Conservation (phyloP, 148 eudicot genomes). For the Persicaria maculosa region DNA sequence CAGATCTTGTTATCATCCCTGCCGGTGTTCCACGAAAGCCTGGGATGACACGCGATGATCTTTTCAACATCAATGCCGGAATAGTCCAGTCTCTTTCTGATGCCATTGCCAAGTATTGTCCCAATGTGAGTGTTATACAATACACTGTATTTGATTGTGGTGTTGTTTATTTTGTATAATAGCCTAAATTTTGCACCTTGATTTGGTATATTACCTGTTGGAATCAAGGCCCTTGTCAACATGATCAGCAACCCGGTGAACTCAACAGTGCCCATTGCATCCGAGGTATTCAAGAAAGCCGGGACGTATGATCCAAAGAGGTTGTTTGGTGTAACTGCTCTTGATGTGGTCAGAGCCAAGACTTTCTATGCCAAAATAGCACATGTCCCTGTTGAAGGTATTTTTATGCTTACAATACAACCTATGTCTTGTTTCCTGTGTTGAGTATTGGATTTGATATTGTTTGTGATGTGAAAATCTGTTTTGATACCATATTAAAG, state of each 20-base stretch:
- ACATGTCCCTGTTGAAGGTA: constrained; percentile 55
- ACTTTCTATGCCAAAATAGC: constrained; percentile 85
- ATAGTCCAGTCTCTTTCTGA: constrained; percentile 66
- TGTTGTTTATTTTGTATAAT: too few species aligned
- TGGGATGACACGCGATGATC: constrained; percentile 97
- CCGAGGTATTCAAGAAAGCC: constrained; percentile 80
- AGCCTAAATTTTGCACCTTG: too few species aligned
- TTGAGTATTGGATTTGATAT: background rate
- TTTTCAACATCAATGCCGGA: constrained; percentile 93
- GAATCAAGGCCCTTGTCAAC: constrained; percentile 62
- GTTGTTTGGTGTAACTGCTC: constrained; percentile 87
- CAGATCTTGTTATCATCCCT: constrained; percentile 81
- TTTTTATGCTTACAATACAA: background rate
- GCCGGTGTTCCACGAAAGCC: constrained; percentile 99
- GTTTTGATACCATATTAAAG: background rate
- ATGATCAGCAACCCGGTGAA: constrained; percentile 92
- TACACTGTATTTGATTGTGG: too few species aligned
- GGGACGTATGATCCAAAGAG: constrained; percentile 82
- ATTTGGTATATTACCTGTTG: too few species aligned
- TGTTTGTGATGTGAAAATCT: background rate
- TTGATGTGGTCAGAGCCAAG: constrained; percentile 90
- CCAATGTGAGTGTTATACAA: constrained; percentile 47
- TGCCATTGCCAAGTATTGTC: constrained; percentile 78
- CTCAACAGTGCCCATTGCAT: constrained; percentile 82
- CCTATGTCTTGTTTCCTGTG: background rate